These are phyloP conservation scores for Sporothrix curviconia DNA, from an alignment of 2,329 filamentous ascomycete species.

Conservation along the genomic window DNA sequence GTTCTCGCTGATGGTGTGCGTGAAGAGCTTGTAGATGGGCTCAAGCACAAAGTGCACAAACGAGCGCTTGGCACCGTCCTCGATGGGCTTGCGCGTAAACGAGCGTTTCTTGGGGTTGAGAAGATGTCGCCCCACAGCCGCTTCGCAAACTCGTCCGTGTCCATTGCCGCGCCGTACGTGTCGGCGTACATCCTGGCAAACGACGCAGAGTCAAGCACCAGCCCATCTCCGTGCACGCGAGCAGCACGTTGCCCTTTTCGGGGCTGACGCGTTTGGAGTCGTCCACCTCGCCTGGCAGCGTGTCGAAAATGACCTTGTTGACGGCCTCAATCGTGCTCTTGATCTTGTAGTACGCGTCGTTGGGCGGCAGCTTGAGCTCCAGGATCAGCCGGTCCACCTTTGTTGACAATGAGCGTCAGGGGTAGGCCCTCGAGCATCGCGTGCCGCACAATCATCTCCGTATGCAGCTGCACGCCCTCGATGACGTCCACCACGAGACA, in stretches of 20 bases:
- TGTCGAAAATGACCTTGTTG: constrained; percentile 89
- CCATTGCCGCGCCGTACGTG: constrained; percentile 74
- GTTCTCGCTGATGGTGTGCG: constrained; percentile 86
- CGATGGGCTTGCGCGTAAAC: constrained; percentile 81
- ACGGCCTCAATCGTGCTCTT: constrained; percentile 99
- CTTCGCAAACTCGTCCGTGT: constrained; percentile 72
- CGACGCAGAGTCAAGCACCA: constrained; percentile 94
- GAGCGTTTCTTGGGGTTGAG: constrained; percentile 81
- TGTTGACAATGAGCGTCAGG: constrained; percentile 87
- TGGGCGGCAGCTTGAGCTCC: constrained; percentile 87
- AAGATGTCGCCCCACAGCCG: constrained; percentile 95
- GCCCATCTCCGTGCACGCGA: constrained; percentile 85
- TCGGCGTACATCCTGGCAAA: constrained; percentile 97
- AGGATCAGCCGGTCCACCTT: constrained; percentile 93
- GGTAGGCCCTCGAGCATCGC: constrained; percentile 85
- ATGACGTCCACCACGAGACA: constrained; percentile 93
- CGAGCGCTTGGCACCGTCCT: constrained; percentile 72
- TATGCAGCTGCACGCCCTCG: constrained; percentile 97
- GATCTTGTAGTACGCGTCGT: constrained; percentile 96
- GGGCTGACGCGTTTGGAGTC: constrained; percentile 78
- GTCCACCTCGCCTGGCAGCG: constrained; percentile 70
- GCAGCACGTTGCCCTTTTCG: constrained; percentile 97
- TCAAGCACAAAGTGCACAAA: constrained; percentile 95
- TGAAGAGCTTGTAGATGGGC: constrained; percentile 96
- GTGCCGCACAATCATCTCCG: constrained; percentile 95